Conservation (phyloP, 805 yeast species). For the Suhomyces emberorum region DNA sequence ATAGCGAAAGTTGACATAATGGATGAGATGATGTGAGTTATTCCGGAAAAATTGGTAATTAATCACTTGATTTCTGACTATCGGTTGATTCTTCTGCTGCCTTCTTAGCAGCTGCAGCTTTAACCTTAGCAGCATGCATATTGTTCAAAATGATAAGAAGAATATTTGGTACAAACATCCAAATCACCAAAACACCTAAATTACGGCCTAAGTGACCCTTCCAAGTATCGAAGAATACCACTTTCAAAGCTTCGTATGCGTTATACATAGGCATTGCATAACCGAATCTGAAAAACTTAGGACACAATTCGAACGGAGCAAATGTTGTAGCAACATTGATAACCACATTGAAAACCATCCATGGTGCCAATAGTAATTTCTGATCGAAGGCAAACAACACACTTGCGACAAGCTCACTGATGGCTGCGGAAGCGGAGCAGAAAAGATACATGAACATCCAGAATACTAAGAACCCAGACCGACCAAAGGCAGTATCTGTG, state of each 20-base stretch:
- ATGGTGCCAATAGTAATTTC: slow-evolving; percentile 22
- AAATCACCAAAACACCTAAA: slow-evolving; percentile 25
- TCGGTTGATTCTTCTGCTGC: neutral
- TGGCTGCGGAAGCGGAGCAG: slow-evolving; percentile 25
- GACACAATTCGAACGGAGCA: slow-evolving; percentile 31
- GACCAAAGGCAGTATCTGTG: slow-evolving; percentile 22
- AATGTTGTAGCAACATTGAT: slow-evolving; percentile 30
- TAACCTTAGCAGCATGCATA: neutral
- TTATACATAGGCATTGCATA: slow-evolving; percentile 37
- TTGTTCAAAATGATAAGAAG: slow-evolving; percentile 4
- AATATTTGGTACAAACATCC: slow-evolving; percentile 23
- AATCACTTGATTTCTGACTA: too few species aligned
- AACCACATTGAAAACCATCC: slow-evolving; percentile 29
- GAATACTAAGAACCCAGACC: slow-evolving; percentile 30
- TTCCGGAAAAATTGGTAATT: too few species aligned
- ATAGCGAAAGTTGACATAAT: slow-evolving; percentile 20
- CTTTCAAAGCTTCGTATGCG: slow-evolving; percentile 28
- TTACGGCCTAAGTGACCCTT: slow-evolving; percentile 31
- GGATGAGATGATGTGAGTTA: too few species aligned
- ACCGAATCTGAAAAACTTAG: slow-evolving; percentile 32
- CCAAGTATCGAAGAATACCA: slow-evolving; percentile 33
- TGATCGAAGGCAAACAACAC: slow-evolving; percentile 17
- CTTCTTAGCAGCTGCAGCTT: neutral
- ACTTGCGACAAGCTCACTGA: slow-evolving; percentile 26
- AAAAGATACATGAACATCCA: slow-evolving; percentile 31